Conservation (phyloP, 73 alveolate genomes). For the Blepharisma stoltei region DNA sequence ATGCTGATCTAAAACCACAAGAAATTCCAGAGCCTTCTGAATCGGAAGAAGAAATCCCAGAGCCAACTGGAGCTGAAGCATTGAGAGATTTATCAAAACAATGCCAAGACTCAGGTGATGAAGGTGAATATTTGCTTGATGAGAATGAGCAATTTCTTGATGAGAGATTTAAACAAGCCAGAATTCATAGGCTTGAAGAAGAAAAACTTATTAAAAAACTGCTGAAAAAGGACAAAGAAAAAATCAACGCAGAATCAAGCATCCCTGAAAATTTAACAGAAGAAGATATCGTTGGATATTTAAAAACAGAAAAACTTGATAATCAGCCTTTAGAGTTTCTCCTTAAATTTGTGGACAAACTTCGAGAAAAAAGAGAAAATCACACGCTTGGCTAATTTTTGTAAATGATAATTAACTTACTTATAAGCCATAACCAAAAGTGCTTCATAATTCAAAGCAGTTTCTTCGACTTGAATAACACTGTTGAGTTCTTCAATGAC, state of each 20-base stretch:
- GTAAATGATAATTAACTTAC: too few relatives aligned
- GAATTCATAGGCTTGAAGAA: constrained; percentile 19
- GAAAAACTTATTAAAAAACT: neutral
- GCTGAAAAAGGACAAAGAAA: neutral
- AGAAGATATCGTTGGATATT: neutral
- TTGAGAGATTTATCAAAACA: neutral
- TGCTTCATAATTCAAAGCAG: too few relatives aligned
- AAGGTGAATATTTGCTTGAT: neutral
- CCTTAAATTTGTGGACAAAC: neutral
- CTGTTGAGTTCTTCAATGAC: too few relatives aligned
- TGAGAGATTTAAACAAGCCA: constrained; percentile 5
- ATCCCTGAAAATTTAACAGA: neutral
- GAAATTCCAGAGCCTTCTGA: neutral
- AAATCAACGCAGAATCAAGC: neutral
- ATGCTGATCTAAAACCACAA: neutral
- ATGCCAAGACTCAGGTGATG: neutral
- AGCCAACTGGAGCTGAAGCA: neutral
- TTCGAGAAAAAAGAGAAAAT: constrained; percentile 12
- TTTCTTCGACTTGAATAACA: too few relatives aligned
- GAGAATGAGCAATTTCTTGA: neutral
- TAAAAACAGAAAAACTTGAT: neutral
- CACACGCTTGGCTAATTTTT: neutral
- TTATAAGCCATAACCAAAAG: too few relatives aligned
- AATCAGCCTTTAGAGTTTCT: neutral
- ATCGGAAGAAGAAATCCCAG: neutral